Percentiles rank a stretch among this genome's conserved stretches.
These are phyloP conservation scores for Cucurbita moschata DNA, from an alignment of 306 rosid genomes.

Conservation along the genomic window DNA sequence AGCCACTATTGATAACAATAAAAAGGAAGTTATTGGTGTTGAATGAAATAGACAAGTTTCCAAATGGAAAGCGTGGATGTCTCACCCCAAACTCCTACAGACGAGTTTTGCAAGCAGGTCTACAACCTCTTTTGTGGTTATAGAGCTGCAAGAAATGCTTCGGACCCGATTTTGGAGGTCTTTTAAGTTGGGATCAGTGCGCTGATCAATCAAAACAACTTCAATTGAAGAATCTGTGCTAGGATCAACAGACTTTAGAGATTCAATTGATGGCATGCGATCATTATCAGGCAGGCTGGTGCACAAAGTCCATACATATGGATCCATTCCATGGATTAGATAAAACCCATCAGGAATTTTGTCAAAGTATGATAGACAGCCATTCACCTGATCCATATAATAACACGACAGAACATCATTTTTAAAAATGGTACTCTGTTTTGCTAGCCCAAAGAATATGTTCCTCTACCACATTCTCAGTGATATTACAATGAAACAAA, in stretches of 20 bases:
- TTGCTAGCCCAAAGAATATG: not conserved
- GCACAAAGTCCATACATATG: slow-evolving; percentile 85
- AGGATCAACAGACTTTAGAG: slow-evolving; percentile 58
- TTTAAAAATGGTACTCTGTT: not conserved
- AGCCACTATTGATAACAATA: slow-evolving; percentile 64
- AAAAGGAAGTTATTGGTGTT: slow-evolving; percentile 26
- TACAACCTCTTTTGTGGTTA: slow-evolving; percentile 67
- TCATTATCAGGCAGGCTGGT: slow-evolving; percentile 76
- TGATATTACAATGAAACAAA: not conserved
- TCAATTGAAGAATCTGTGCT: slow-evolving; percentile 52
- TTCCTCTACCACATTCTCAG: not conserved
- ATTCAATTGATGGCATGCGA: slow-evolving; percentile 80
- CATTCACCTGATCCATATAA: slow-evolving; percentile 57
- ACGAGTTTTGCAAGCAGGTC: slow-evolving; percentile 88
- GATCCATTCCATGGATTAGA: slow-evolving; percentile 77
- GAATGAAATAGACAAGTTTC: slow-evolving; percentile 11
- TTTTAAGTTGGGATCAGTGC: slow-evolving; percentile 64
- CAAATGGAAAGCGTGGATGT: slow-evolving; percentile 15
- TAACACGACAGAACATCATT: not conserved
- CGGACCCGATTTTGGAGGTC: slow-evolving; percentile 64
- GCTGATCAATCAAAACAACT: slow-evolving; percentile 68
- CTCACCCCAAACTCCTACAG: slow-evolving; percentile 89
- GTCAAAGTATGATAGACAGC: slow-evolving; percentile 83
- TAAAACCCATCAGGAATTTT: slow-evolving; percentile 91
- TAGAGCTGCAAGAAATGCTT: slow-evolving; percentile 52